Base-by-base conservation (phyloP, 495 filamentous ascomycete genomes). In the Lophium mytilinum region DNA sequence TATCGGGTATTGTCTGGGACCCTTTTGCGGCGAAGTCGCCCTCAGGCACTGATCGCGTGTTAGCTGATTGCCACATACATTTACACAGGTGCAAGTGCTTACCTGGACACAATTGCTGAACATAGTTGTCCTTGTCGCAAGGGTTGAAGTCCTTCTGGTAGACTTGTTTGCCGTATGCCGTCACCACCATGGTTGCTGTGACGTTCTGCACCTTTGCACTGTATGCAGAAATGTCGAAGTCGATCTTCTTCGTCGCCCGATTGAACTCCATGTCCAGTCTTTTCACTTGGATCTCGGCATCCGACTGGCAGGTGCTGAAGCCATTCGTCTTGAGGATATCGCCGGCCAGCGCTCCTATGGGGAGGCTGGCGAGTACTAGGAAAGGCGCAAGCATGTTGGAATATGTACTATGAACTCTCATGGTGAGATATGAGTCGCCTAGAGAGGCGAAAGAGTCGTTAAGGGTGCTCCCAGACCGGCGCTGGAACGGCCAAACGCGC, bases 61-160 rank as follows among this genome's bases (percentile, higher is more conserved):
- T 50, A 59, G 58, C 21, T 15, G 7, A 0, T 7, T 6, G 24
- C 24, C 24, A 30, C 24, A 30, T 30, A 30, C 3, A 30, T 30
- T 30, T 2, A 30, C 24, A 30, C 24, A 6, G 24, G 24, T 30
- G 24, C 6, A 14, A 24, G 36, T 24, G 74, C 86, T 64, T 76
- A 90, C 88, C 79, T 61, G 93, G 93, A 72, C 93, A 98, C 45
- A 98, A 75, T 60, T 88, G 69, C 4, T 74, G 63, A 24, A 97
- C 79, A 55, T 80, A 83, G 5, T 85, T 85, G 11, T 68, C 72
- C 48, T 63, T 50, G 17, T 83, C 76, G 64, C 93, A 98, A 24
- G 93, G 93, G 60, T 95, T 83, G 68, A 98, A 96, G 8, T 71
- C 70, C 50, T 87, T 88, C 12, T 77, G 74, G 71, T 95, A 96